phyloP scores from a whole-genome alignment of 345 rosid species.

The Aquilaria malaccensis region DNA sequence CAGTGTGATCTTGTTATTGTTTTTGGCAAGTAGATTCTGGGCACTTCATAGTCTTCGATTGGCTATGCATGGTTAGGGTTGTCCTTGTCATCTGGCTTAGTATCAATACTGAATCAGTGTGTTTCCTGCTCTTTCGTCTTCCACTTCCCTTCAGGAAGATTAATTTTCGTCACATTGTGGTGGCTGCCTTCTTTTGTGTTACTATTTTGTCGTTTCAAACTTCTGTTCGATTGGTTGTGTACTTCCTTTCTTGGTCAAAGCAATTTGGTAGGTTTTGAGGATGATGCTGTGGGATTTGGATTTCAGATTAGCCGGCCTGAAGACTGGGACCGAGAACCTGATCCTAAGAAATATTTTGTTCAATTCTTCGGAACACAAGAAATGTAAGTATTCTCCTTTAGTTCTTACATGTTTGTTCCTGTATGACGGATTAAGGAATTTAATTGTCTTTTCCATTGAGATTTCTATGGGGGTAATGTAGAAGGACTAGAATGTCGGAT shows the following conservation, averaged over 20 bases:
- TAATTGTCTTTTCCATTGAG: too few relatives aligned
- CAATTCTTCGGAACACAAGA: conserved; percentile 83
- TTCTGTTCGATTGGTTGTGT: neutral
- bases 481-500: too few relatives aligned
- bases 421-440: neutral
- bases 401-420: neutral
- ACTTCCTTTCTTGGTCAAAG: conserved; percentile 4
- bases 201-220: neutral
- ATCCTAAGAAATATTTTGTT: conserved; percentile 81
- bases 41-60: too few relatives aligned
- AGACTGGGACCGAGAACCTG: conserved; percentile 64
- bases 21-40: too few relatives aligned
- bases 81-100: too few relatives aligned
- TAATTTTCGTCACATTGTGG: neutral
- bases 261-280: conserved; percentile 7
- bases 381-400: conserved; percentile 48
- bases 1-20: too few relatives aligned
- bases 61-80: too few relatives aligned
- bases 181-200: neutral
- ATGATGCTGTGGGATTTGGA: conserved; percentile 19
- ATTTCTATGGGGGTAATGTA: too few relatives aligned
- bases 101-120: neutral
- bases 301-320: conserved; percentile 84
- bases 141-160: neutral
- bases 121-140: neutral